A percentile compares a stretch with the other conserved stretches of the same genome.
phyloP scores from a whole-genome alignment of 805 yeast genomes.

The Debaryomyces hansenii region DNA sequence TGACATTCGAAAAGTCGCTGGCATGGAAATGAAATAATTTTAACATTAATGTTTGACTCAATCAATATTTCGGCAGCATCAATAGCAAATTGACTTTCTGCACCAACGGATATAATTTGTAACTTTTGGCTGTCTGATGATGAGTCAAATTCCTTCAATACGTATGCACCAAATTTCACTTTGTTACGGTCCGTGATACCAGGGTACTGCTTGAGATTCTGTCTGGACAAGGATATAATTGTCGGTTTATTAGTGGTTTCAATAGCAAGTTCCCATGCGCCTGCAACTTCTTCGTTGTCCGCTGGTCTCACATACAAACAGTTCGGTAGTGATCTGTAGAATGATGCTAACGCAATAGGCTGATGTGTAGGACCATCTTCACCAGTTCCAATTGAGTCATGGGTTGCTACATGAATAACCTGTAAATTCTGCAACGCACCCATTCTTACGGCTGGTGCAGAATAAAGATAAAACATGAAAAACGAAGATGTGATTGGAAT shows the following conservation, averaged over 20 bases:
- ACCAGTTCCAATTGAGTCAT: conserved; percentile 88
- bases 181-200: conserved; percentile 93
- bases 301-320: conserved; percentile 89
- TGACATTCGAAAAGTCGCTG: too few species aligned
- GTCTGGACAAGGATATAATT: conserved; percentile 78
- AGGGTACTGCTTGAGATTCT: conserved; percentile 87
- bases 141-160: conserved; percentile 53
- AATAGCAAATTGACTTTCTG: conserved; percentile 79
- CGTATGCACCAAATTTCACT: conserved; percentile 88
- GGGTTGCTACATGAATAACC: conserved; percentile 84
- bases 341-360: conserved; percentile 86
- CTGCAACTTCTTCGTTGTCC: conserved; percentile 86
- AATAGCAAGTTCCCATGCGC: conserved; percentile 71
- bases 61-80: conserved; percentile 23
- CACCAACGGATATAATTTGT: conserved; percentile 80
- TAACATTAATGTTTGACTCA: conserved; percentile 18
- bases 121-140: conserved; percentile 59
- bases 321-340: conserved; percentile 83
- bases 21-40: conserved; percentile 13
- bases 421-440: conserved; percentile 63
- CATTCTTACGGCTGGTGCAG: conserved; percentile 1
- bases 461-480: conserved; percentile 81
- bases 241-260: conserved; percentile 66
- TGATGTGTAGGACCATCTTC: conserved; percentile 95
- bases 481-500: conserved; percentile 96